Evolutionary conservation across 1,139 yeast species (phyloP), one percentile per base, ranked within the genome.

Genomic region (Diutina scorzettiae): DNA sequence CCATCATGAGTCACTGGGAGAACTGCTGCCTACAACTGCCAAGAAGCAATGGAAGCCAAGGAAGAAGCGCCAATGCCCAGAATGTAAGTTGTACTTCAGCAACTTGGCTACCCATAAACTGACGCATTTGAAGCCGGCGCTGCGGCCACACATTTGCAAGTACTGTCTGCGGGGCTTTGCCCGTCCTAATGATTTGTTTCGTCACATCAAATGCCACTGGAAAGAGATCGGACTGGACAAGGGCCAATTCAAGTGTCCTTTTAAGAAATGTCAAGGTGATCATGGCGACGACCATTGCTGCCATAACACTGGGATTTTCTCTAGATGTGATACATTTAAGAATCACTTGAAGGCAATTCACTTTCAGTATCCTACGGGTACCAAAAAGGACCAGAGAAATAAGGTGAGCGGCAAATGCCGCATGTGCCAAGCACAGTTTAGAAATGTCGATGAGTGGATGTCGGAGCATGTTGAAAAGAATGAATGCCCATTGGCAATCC

Each of bases 271-370:
- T 21, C 44, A 36, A 31, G 16, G 12, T 6, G 37, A 20, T 6
- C 25, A 32, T 12, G 46, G 36, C 18, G 57, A 53, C 5, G 71
- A 66, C 49, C 64, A 65, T 50, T 67, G 73, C 50, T 85, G 95
- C 55, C 96, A 87, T 57, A 74, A 75, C 46, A 77, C 85, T 4
- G 96, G 96, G 5, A 78, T 82, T 32, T 87, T 87, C 53, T 76
- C 87, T 17, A 71, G 96, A 41, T 83, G 95, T 56, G 96, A 87
- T 58, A 87, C 96, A 5, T 87, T 77, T 63, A 87, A 87, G 56
- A 87, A 86, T 59, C 96, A 87, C 60, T 66, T 87, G 48, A 84
- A 83, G 57, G 94, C 96, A 3, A 71, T 87, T 49, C 96, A 87
- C 58, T 87, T 87, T 58, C 83, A 77, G 53, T 87, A 87, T 59